phyloP scores from a whole-genome alignment of 1,284 basidiomycete genomes.

The Erythrobasidium hasegawianum region DNA sequence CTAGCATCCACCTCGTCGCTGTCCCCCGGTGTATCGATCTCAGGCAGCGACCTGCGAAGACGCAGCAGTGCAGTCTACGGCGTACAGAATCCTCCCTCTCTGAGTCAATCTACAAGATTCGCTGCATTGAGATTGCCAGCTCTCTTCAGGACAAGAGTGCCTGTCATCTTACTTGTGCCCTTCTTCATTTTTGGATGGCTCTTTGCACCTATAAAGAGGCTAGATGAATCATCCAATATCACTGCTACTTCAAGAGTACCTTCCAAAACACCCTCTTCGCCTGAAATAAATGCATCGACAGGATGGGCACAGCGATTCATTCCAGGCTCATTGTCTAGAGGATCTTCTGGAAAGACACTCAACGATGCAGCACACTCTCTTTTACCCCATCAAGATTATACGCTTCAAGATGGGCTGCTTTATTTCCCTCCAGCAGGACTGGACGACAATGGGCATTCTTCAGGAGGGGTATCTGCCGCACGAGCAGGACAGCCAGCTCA shows the following conservation, averaged over 20 bases:
- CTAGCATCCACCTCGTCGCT: not conserved
- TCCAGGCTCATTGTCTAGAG: too few species aligned
- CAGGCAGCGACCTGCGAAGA: too few species aligned
- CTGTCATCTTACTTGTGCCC: constrained; percentile 16
- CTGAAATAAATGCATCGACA: too few species aligned
- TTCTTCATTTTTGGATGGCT: constrained; percentile 28
- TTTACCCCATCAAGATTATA: constrained; percentile 11
- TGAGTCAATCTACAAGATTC: not conserved
- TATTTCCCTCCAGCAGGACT: constrained; percentile 20
- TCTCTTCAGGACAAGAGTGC: constrained; percentile 18
- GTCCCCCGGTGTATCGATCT: not conserved
- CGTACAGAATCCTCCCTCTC: not conserved
- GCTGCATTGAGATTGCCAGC: not conserved
- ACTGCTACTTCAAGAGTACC: not conserved
- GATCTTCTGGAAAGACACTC: not conserved
- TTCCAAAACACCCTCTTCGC: too few species aligned
- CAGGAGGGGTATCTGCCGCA: constrained; percentile 5
- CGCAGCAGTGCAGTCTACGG: not conserved
- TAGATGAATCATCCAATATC: not conserved
- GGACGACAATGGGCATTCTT: not conserved
- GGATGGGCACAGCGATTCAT: not conserved
- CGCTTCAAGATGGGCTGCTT: constrained; percentile 16
- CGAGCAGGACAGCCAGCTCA: constrained; percentile 8
- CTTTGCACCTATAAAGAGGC: constrained; percentile 2
- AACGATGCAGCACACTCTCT: too few species aligned